These are phyloP conservation scores for Lasiodiplodia gonubiensis DNA, from an alignment of 2,329 filamentous ascomycete species.

Conservation along the genomic window DNA sequence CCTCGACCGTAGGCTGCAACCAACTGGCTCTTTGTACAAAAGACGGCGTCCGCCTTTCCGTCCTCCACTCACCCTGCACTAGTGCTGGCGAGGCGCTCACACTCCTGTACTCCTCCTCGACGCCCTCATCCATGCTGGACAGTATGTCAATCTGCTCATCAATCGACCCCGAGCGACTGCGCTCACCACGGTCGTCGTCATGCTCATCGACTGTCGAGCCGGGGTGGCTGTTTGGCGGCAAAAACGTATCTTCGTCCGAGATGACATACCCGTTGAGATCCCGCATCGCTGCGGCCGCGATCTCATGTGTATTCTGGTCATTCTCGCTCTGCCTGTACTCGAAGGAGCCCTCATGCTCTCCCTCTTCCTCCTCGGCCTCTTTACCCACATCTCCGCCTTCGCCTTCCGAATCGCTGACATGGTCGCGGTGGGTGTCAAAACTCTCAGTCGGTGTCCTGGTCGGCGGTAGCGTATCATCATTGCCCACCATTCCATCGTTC, in stretches of 20 bases:
- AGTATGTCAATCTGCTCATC: constrained; percentile 27
- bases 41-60: not conserved
- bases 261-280: constrained; percentile 28
- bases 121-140: constrained; percentile 28
- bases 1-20: constrained; percentile 28
- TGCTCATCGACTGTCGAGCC: not conserved
- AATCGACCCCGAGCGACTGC: constrained; percentile 10
- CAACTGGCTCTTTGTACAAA: constrained; percentile 1
- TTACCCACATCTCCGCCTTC: not conserved
- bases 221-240: not conserved
- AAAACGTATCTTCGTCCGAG: constrained; percentile 23
- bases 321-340: constrained; percentile 17
- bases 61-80: not conserved
- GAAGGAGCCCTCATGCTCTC: constrained; percentile 2
- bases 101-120: constrained; percentile 20
- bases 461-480: constrained; percentile 2
- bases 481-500: constrained; percentile 31
- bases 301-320: constrained; percentile 1
- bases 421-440: constrained; percentile 4
- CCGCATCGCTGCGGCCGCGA: constrained; percentile 19
- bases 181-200: not conserved
- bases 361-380: not conserved
- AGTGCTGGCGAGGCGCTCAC: constrained; percentile 11
- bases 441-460: not conserved
- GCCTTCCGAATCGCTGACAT: constrained; percentile 6